phyloP scores from a whole-genome alignment of 495 filamentous ascomycete genomes.

The Xylaria nigripes region DNA sequence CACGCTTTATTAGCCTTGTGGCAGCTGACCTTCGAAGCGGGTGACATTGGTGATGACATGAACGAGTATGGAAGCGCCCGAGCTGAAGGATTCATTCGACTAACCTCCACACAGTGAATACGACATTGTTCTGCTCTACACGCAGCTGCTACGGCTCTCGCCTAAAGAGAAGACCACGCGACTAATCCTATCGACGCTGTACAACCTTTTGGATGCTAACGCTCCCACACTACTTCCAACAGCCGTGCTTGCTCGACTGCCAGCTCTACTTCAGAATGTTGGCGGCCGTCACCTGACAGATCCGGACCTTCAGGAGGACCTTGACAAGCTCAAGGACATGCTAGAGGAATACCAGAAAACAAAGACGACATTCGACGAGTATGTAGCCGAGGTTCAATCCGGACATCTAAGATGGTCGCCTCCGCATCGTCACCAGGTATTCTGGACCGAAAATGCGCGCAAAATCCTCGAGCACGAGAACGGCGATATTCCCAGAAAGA shows the following conservation, averaged over 20 bases:
- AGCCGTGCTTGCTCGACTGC: conserved; percentile 74
- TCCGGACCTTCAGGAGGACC: conserved; percentile 80
- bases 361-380: conserved; percentile 95
- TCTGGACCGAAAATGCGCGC: conserved; percentile 95
- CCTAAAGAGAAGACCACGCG: conserved; percentile 98
- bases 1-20: conserved; percentile 87
- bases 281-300: conserved; percentile 78
- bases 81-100: conserved; percentile 1
- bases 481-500: conserved; percentile 68
- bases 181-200: conserved; percentile 77
- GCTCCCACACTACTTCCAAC: conserved; percentile 68
- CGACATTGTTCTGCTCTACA: conserved; percentile 85
- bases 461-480: conserved; percentile 79
- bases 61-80: conserved; percentile 56
- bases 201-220: conserved; percentile 76
- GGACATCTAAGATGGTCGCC: conserved; percentile 94
- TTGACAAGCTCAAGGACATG: conserved; percentile 63
- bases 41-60: conserved; percentile 72
- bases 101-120: conserved; percentile 57
- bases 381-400: conserved; percentile 78
- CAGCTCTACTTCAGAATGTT: conserved; percentile 71
- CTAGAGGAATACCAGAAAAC: conserved; percentile 90
- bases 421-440: conserved; percentile 78
- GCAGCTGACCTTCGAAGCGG: conserved; percentile 91
- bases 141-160: conserved; percentile 78